Conservation (phyloP, 2,329 filamentous ascomycete species). For the Exophiala xenobiotica region DNA sequence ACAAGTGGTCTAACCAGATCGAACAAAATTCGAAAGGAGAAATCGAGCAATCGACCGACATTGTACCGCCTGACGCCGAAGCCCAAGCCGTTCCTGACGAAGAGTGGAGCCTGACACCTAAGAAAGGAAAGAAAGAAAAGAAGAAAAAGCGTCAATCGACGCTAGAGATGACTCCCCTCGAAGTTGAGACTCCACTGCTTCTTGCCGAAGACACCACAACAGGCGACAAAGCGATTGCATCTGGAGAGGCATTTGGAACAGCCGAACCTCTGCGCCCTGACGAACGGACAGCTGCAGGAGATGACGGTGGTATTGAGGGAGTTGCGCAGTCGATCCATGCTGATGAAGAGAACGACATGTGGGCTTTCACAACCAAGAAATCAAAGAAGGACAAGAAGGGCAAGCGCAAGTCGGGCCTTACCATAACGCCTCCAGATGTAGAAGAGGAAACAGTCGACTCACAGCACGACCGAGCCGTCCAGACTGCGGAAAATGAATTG, state of each 20-base stretch:
- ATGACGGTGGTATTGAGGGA: neutral
- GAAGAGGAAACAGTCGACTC: neutral
- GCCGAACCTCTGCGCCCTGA: neutral
- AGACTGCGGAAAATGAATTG: neutral
- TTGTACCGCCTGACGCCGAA: neutral
- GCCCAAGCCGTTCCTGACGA: neutral
- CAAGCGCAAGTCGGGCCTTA: constrained; percentile 31
- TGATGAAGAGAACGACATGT: neutral
- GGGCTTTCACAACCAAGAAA: constrained; percentile 33
- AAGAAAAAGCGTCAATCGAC: constrained; percentile 34
- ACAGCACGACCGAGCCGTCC: neutral
- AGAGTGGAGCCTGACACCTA: constrained; percentile 3
- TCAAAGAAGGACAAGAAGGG: constrained; percentile 36
- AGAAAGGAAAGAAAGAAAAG: constrained; percentile 31
- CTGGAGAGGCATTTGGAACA: neutral
- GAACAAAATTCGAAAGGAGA: constrained; percentile 28
- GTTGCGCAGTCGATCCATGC: neutral
- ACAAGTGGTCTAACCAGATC: too few species aligned
- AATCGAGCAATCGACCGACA: constrained; percentile 27
- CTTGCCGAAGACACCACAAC: neutral
- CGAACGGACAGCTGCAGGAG: neutral
- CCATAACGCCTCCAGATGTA: neutral
- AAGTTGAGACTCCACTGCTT: neutral
- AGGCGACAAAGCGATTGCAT: neutral
- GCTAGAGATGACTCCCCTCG: neutral